Evolutionary conservation across 139 green algal genomes (phyloP).

Genomic region (Zygnema cylindricum): DNA sequence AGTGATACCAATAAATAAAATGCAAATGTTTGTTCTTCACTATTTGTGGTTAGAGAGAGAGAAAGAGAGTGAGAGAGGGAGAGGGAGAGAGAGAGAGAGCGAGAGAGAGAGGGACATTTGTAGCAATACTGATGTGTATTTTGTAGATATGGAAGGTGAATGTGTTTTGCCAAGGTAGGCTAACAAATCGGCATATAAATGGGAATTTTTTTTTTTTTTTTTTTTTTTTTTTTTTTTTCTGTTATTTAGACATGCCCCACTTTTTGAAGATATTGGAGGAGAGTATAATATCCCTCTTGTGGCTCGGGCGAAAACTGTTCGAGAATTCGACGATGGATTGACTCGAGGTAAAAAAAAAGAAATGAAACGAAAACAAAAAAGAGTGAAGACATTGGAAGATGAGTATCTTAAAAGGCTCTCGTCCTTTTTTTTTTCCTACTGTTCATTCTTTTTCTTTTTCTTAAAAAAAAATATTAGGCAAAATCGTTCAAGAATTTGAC

Average conservation of each 20-base stretch:
- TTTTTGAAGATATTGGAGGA: conserved; percentile 59
- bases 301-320: conserved; percentile 55
- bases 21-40: too few species aligned
- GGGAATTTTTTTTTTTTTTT: too few species aligned
- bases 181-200: too few species aligned
- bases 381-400: not conserved
- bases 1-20: too few species aligned
- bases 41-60: too few species aligned
- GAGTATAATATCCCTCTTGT: conserved; percentile 41
- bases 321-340: conserved; percentile 66
- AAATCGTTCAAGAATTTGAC: not conserved
- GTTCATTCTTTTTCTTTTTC: too few species aligned
- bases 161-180: too few species aligned
- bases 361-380: too few species aligned
- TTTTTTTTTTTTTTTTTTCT: too few species aligned
- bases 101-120: not conserved
- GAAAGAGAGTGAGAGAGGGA: not conserved
- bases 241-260: conserved; percentile 45
- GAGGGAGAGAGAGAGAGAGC: not conserved
- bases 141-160: too few species aligned
- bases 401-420: not conserved
- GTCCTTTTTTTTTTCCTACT: not conserved
- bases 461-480: conserved; percentile 1
- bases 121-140: too few species aligned
- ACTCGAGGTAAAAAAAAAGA: too few species aligned